Conservation (phyloP, 2,329 filamentous ascomycete species). For the Colletotrichum sp. region DNA sequence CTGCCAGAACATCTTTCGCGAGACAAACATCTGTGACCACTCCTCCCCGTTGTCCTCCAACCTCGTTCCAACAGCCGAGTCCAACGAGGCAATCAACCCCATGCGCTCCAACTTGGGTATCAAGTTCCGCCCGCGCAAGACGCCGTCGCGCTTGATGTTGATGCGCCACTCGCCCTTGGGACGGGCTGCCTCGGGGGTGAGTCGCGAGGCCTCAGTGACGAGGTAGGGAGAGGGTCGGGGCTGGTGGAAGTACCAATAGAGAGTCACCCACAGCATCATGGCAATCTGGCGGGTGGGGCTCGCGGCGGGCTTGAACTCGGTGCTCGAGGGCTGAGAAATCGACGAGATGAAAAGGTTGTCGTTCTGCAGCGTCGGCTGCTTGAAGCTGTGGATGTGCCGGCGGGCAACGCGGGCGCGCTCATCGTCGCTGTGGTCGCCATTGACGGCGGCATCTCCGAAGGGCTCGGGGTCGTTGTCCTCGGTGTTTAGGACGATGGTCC, state of each 20-base stretch:
- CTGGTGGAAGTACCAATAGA: constrained; percentile 99
- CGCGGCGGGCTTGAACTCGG: constrained; percentile 78
- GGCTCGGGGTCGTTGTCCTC: constrained; percentile 45
- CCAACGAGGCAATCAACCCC: constrained; percentile 80
- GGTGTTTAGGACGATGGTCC: constrained; percentile 87
- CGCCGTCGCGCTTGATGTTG: constrained; percentile 84
- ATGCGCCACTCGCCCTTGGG: constrained; percentile 89
- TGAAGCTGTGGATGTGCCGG: constrained; percentile 68
- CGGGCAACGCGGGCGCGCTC: constrained; percentile 22
- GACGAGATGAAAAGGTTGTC: constrained; percentile 92
- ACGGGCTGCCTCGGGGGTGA: constrained; percentile 71
- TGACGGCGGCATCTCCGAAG: constrained; percentile 16
- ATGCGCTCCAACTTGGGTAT: constrained; percentile 93
- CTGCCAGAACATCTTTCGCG: constrained; percentile 88
- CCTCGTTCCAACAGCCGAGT: constrained; percentile 75
- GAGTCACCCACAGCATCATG: constrained; percentile 94
- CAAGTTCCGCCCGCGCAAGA: constrained; percentile 82
- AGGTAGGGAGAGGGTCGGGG: constrained; percentile 71
- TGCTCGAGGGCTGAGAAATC: constrained; percentile 82
- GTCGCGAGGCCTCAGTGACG: constrained; percentile 64
- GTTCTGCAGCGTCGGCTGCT: constrained; percentile 73
- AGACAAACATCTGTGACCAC: constrained; percentile 85
- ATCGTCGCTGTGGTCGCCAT: constrained; percentile 35
- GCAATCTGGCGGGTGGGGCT: constrained; percentile 90
- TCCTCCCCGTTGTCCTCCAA: constrained; percentile 66